Percentiles rank a stretch among this genome's conserved stretches.
These are phyloP conservation scores for Nannochloris sp. DNA, from an alignment of 139 green algal species.

Conservation along the genomic window DNA sequence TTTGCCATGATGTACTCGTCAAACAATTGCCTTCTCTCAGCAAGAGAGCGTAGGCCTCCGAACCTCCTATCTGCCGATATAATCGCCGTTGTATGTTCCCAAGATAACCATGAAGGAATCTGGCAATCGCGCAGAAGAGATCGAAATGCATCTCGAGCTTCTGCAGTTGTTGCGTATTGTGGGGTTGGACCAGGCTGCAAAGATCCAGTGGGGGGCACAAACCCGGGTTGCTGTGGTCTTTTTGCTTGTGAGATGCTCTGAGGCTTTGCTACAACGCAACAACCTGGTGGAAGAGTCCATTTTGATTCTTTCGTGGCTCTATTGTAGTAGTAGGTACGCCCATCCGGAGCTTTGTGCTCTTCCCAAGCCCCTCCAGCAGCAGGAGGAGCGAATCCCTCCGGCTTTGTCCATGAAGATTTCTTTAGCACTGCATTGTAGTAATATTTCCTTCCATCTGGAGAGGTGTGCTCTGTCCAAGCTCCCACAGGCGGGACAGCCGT, in stretches of 20 bases:
- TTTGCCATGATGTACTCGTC: conserved; percentile 74
- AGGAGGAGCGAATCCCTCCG: conserved; percentile 48
- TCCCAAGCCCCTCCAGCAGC: conserved; percentile 45
- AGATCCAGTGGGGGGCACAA: not conserved
- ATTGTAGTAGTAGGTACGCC: conserved; percentile 90
- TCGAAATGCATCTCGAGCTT: conserved; percentile 89
- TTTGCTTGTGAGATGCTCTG: not conserved
- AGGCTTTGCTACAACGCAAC: not conserved
- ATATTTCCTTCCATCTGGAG: conserved; percentile 82
- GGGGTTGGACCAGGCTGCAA: conserved; percentile 21
- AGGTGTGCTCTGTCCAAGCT: conserved; percentile 79
- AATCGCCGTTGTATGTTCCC: conserved; percentile 70
- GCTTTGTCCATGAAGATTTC: conserved; percentile 80
- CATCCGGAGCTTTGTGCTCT: conserved; percentile 72
- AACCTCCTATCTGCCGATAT: conserved; percentile 68
- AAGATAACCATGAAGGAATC: conserved; percentile 47
- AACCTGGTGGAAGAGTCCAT: conserved; percentile 73
- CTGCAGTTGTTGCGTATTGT: conserved; percentile 14
- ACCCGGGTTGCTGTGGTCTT: not conserved
- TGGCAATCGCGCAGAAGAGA: conserved; percentile 65
- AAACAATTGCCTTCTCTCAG: conserved; percentile 85
- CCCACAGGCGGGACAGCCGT: not conserved
- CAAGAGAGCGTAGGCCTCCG: conserved; percentile 73
- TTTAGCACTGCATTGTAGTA: conserved; percentile 81
- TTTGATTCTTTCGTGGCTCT: conserved; percentile 56